Evolutionary conservation across 768 basidiomycete species (phyloP), one percentile per base, ranked within the genome.

Genomic region (Boletus insuetus): DNA sequence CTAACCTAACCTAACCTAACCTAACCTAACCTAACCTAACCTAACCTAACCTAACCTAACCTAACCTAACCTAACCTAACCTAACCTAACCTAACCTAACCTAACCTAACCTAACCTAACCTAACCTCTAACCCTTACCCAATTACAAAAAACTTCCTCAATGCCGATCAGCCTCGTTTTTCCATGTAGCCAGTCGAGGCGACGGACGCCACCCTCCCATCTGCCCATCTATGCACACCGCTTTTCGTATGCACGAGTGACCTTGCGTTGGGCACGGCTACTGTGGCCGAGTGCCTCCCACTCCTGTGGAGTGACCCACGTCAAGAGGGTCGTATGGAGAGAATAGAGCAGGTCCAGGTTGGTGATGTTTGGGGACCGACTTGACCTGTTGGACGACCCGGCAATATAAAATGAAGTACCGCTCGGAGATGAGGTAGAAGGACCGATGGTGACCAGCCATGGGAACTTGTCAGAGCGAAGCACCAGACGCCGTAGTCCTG

Each of bases 171-270:
- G 65, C 43, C 75, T 71, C 32, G 82, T 84, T 64, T 83, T 86
- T 31, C 79, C 76, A 22, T 82, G 82, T 44, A 88, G 73, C 78
- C 82, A 87, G 70, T 88, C 87, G 14, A 87, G 68, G 47, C 86
- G 73, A 44, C 84, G 77, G 29, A 88, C 82, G n/a, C 86, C 86
- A 19, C 77, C 77, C 26, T 85, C 83, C 85, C 84, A 86, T 13
- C 83, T 84, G 2, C 84, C 84, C 84, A 80, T 77, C 59, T 74
- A 76, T 53, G 74, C 71, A 56, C 86, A 88, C 32, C 86, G 73
- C 57, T 77, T 76, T 66, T 86, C 81, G 60, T 87, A 87, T 31
- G 84, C 84, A 26, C 74, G 74, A 17, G 83, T 77, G 17, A 84
- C 78, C 58, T 79, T 81, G 46, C 82, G 77, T 65, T 87, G 85